phyloP scores from a whole-genome alignment of 148 eudicot species.

The Dianthus caryophyllus region DNA sequence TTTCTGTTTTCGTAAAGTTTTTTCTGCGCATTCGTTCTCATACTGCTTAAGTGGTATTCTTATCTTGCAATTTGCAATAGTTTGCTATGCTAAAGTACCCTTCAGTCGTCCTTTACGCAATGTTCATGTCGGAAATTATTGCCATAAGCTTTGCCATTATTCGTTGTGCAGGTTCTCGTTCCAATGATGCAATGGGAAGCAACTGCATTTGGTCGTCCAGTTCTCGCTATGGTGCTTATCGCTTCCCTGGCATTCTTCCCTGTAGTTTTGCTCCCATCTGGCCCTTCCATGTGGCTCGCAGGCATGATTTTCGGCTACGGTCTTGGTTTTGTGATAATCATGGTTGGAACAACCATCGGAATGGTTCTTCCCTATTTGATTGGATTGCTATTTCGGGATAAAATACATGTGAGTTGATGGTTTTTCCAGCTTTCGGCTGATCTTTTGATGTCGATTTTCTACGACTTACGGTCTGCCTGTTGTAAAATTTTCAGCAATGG shows the following conservation, averaged over 20 bases:
- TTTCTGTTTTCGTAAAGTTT: too few species aligned
- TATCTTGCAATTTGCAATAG: too few species aligned
- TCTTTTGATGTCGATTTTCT: background rate
- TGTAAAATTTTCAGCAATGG: slow-evolving; percentile 51
- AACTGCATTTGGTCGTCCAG: slow-evolving; percentile 86
- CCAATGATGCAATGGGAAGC: slow-evolving; percentile 92
- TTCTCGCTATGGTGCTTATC: slow-evolving; percentile 74
- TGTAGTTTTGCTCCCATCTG: slow-evolving; percentile 74
- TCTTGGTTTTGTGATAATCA: slow-evolving; percentile 80
- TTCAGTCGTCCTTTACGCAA: background rate
- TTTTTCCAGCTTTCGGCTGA: background rate
- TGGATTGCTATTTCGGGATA: slow-evolving; percentile 67
- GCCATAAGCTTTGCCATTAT: slow-evolving; percentile 14
- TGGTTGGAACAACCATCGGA: slow-evolving; percentile 88
- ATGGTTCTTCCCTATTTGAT: slow-evolving; percentile 71
- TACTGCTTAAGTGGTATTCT: background rate
- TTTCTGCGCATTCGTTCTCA: too few species aligned
- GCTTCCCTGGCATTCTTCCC: slow-evolving; percentile 81
- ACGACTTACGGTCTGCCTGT: background rate
- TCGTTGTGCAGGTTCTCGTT: slow-evolving; percentile 55
- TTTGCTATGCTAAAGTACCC: background rate
- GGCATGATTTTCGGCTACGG: slow-evolving; percentile 98
- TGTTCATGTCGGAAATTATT: background rate
- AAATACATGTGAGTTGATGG: slow-evolving; percentile 63
- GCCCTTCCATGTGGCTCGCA: slow-evolving; percentile 96